These are phyloP conservation scores for Raphanus raphanistrum DNA, from an alignment of 345 rosid genomes.

Conservation along the genomic window DNA sequence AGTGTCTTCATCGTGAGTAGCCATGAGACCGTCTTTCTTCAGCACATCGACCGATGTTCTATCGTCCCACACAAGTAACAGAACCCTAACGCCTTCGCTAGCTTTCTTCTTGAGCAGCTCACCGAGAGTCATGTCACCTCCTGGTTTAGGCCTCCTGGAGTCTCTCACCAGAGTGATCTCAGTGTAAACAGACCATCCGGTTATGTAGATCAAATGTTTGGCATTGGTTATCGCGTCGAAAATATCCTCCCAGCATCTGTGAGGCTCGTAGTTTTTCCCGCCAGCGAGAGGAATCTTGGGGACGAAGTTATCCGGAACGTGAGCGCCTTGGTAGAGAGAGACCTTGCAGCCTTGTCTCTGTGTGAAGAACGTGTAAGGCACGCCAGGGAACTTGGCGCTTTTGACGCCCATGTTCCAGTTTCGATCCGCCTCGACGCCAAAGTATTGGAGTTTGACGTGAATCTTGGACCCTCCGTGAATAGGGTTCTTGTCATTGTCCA, in stretches of 20 bases:
- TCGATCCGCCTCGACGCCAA: not conserved
- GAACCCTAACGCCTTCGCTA: not conserved
- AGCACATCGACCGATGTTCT: not conserved
- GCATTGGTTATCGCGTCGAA: not conserved
- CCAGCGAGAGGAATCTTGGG: slow-evolving; percentile 5
- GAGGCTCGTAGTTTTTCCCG: not conserved
- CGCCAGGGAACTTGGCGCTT: not conserved
- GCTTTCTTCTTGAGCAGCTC: not conserved
- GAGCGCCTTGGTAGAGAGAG: not conserved
- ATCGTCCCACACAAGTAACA: not conserved
- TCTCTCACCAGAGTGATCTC: not conserved
- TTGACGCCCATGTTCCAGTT: not conserved
- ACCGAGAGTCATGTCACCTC: not conserved
- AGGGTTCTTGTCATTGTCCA: not conserved
- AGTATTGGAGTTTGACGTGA: not conserved
- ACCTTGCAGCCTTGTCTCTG: not conserved
- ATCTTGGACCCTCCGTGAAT: not conserved
- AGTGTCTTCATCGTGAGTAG: not conserved
- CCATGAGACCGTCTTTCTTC: not conserved
- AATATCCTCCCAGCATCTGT: not conserved
- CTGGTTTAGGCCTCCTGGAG: not conserved
- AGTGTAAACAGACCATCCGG: not conserved
- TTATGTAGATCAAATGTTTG: not conserved
- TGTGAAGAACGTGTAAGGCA: not conserved
- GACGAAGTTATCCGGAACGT: not conserved